These are phyloP conservation scores for Russula brevipes DNA, from an alignment of 768 basidiomycete species.

Conservation along the genomic window DNA sequence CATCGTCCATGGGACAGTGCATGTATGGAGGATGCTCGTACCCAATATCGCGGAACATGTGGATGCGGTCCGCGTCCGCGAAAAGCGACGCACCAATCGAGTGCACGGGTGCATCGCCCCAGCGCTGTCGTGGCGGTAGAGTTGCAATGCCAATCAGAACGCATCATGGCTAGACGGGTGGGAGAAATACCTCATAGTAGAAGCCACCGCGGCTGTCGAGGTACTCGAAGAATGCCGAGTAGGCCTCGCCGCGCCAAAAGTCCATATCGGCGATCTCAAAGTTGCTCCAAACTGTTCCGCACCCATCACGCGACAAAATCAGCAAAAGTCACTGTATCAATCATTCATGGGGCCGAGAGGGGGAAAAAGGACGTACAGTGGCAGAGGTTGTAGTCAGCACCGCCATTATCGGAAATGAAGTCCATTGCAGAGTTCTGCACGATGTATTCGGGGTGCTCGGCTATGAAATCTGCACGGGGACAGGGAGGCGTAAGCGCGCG, in stretches of 20 bases:
- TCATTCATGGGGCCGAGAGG: no score
- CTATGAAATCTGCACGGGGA: constrained; percentile 53
- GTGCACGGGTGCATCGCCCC: constrained; percentile 87
- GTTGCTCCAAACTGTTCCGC: constrained; percentile 80
- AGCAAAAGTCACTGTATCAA: no score
- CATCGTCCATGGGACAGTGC: constrained; percentile 41
- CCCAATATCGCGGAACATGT: constrained; percentile 83
- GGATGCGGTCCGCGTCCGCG: constrained; percentile 65
- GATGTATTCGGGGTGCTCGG: constrained; percentile 55
- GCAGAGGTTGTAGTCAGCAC: constrained; percentile 68
- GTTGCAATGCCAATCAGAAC: no score
- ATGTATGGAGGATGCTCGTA: constrained; percentile 75
- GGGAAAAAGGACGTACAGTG: constrained; percentile 47
- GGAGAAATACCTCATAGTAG: constrained; percentile 67
- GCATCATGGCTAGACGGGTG: constrained; percentile 24
- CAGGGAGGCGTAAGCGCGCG: not conserved
- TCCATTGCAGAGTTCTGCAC: constrained; percentile 60
- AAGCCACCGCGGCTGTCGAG: constrained; percentile 79
- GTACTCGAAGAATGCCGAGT: constrained; percentile 76
- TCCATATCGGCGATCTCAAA: constrained; percentile 87
- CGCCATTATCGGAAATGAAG: constrained; percentile 71
- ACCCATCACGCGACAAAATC: no score
- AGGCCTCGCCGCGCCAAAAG: constrained; percentile 80
- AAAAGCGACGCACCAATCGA: constrained; percentile 78
- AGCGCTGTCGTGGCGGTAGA: constrained; percentile 40